Percentiles rank a stretch among this genome's conserved stretches.
These are phyloP conservation scores for Naganishia onofrii DNA, from an alignment of 768 basidiomycete species.

Conservation along the genomic window DNA sequence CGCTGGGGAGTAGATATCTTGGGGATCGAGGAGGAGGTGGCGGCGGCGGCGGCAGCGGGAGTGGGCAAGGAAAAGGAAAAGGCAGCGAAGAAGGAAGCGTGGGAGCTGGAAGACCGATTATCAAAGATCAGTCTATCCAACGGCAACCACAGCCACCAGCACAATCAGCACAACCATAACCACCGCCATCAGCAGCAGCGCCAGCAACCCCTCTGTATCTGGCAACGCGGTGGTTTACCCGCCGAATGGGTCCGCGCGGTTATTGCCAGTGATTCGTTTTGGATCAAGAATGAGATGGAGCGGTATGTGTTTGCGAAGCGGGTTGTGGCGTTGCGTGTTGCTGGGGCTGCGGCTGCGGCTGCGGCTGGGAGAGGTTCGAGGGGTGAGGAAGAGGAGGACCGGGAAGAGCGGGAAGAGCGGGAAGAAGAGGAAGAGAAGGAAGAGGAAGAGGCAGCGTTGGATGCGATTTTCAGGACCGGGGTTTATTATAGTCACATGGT, in stretches of 20 bases:
- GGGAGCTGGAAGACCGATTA: background rate
- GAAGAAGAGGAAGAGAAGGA: slow-evolving; percentile 49
- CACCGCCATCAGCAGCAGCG: slow-evolving; percentile 10
- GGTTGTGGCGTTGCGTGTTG: slow-evolving; percentile 63
- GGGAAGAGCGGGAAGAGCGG: slow-evolving; percentile 25
- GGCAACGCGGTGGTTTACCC: slow-evolving; percentile 71
- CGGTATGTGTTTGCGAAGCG: slow-evolving; percentile 74
- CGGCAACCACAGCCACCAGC: background rate
- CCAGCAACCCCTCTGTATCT: slow-evolving; percentile 59
- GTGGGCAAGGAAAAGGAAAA: too few relatives aligned
- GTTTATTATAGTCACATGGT: slow-evolving; percentile 89
- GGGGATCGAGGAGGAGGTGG: slow-evolving; percentile 58
- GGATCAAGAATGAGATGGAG: slow-evolving; percentile 72
- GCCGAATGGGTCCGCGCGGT: slow-evolving; percentile 71
- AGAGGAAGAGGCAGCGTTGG: slow-evolving; percentile 64
- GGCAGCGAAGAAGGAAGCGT: too few relatives aligned
- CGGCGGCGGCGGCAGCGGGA: too few relatives aligned
- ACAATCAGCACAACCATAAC: slow-evolving; percentile 21
- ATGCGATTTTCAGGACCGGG: slow-evolving; percentile 66
- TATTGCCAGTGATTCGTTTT: slow-evolving; percentile 73
- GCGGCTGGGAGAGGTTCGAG: slow-evolving; percentile 47
- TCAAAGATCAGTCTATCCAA: background rate
- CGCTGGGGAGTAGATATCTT: slow-evolving; percentile 82
- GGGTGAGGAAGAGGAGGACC: slow-evolving; percentile 29
- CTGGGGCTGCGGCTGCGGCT: background rate